Percentiles rank a stretch among this genome's conserved stretches.
Evolutionary conservation across 805 yeast genomes (phyloP).

Genomic region (Hemisphaericaspora nanyangensis): DNA sequence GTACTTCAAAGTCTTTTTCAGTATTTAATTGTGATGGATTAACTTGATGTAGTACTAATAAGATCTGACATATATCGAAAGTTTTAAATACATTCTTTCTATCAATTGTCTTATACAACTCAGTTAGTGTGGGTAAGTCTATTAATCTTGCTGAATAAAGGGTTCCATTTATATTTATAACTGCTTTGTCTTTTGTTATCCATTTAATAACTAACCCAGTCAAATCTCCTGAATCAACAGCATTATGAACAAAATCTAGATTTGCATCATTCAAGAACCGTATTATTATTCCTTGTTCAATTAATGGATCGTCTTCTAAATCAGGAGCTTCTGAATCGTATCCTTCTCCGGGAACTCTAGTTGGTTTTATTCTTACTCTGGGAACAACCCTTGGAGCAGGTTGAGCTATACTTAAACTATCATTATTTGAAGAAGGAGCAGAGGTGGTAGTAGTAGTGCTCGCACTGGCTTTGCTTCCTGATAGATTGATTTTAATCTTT

Average conservation of each 20-base stretch:
- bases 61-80: slow-evolving; percentile 80
- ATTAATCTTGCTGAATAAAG: slow-evolving; percentile 79
- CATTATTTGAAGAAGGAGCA: background rate
- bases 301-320: slow-evolving; percentile 87
- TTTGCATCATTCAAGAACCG: slow-evolving; percentile 70
- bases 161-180: slow-evolving; percentile 63
- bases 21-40: slow-evolving; percentile 35
- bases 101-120: slow-evolving; percentile 85
- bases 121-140: slow-evolving; percentile 86
- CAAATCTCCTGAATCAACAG: slow-evolving; percentile 75
- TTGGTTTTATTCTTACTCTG: slow-evolving; percentile 50
- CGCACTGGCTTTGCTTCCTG: slow-evolving; percentile 1
- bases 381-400: slow-evolving; percentile 27
- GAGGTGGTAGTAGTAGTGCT: background rate
- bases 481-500: slow-evolving; percentile 19
- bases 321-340: slow-evolving; percentile 97
- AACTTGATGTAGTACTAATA: slow-evolving; percentile 62
- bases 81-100: slow-evolving; percentile 84
- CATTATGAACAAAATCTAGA: slow-evolving; percentile 67
- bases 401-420: background rate
- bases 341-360: slow-evolving; percentile 86
- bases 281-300: slow-evolving; percentile 81
- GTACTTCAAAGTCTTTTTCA: slow-evolving; percentile 47
- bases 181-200: slow-evolving; percentile 77
- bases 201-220: slow-evolving; percentile 72